phyloP scores from a whole-genome alignment of 768 basidiomycete genomes.

The Psilocybe cubensis region DNA sequence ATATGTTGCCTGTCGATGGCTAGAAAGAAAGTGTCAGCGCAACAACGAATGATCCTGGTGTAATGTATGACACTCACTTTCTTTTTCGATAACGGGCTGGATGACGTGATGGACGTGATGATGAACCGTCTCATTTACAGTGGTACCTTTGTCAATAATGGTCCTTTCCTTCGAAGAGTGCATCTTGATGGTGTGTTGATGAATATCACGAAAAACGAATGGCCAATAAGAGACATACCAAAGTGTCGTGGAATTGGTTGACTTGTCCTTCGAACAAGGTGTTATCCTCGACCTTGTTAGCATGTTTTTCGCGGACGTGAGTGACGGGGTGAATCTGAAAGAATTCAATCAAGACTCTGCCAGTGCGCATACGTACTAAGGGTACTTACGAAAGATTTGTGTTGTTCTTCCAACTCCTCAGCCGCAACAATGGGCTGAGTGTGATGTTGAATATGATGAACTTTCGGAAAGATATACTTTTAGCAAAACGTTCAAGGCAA shows the following conservation, averaged over 20 bases:
- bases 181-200: constrained; percentile 8
- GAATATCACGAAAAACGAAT: not conserved
- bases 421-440: constrained; percentile 34
- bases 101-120: constrained; percentile 42
- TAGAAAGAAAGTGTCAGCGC: constrained; percentile 5
- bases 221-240: constrained; percentile 20
- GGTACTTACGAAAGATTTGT: constrained; percentile 26
- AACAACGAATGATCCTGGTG: not conserved
- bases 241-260: constrained; percentile 26
- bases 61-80: constrained; percentile 26
- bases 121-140: constrained; percentile 32
- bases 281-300: constrained; percentile 30
- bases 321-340: constrained; percentile 30
- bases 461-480: constrained; percentile 18
- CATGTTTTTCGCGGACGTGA: constrained; percentile 29
- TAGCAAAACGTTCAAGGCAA: not conserved
- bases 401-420: constrained; percentile 28
- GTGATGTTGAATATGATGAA: constrained; percentile 43
- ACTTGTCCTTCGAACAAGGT: constrained; percentile 31
- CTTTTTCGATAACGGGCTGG: constrained; percentile 42
- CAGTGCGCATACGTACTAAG: not conserved
- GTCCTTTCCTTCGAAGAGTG: constrained; percentile 30
- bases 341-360: not conserved
- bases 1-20: constrained; percentile 33
- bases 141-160: constrained; percentile 36